phyloP scores from a whole-genome alignment of 2,329 filamentous ascomycete genomes.

The Xylaria sp. region DNA sequence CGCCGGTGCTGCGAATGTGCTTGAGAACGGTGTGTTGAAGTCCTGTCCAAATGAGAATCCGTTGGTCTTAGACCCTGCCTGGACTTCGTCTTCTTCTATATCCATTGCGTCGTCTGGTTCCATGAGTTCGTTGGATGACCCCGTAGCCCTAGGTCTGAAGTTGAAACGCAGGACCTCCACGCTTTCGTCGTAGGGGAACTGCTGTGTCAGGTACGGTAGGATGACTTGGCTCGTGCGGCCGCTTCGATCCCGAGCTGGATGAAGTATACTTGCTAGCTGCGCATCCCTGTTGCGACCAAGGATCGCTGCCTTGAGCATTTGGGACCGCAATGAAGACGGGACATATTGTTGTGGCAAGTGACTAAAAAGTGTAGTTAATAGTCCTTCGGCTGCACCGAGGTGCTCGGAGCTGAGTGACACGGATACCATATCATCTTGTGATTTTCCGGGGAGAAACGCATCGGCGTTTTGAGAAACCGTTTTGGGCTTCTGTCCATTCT shows the following conservation, averaged over 20 bases:
- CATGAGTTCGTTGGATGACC: slow-evolving; percentile 46
- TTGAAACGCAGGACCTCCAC: slow-evolving; percentile 78
- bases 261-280: slow-evolving; percentile 84
- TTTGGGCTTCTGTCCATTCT: slow-evolving; percentile 57
- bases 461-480: slow-evolving; percentile 72
- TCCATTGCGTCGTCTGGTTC: slow-evolving; percentile 52
- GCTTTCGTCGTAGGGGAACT: slow-evolving; percentile 69
- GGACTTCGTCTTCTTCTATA: slow-evolving; percentile 49
- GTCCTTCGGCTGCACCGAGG: slow-evolving; percentile 64
- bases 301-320: slow-evolving; percentile 85
- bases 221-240: slow-evolving; percentile 77
- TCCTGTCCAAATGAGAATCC: slow-evolving; percentile 43
- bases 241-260: slow-evolving; percentile 74
- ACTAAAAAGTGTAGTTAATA: slow-evolving; percentile 73
- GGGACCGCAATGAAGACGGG: slow-evolving; percentile 75
- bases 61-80: slow-evolving; percentile 37
- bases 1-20: slow-evolving; percentile 27
- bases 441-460: slow-evolving; percentile 69
- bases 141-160: slow-evolving; percentile 57
- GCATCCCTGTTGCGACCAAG: slow-evolving; percentile 74
- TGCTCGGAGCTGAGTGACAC: slow-evolving; percentile 59
- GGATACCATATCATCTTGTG: slow-evolving; percentile 46
- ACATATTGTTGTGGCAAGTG: slow-evolving; percentile 74
- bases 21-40: slow-evolving; percentile 35
- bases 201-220: slow-evolving; percentile 79